Conservation (phyloP, 2,329 filamentous ascomycete species). For the Beauveria australis region DNA sequence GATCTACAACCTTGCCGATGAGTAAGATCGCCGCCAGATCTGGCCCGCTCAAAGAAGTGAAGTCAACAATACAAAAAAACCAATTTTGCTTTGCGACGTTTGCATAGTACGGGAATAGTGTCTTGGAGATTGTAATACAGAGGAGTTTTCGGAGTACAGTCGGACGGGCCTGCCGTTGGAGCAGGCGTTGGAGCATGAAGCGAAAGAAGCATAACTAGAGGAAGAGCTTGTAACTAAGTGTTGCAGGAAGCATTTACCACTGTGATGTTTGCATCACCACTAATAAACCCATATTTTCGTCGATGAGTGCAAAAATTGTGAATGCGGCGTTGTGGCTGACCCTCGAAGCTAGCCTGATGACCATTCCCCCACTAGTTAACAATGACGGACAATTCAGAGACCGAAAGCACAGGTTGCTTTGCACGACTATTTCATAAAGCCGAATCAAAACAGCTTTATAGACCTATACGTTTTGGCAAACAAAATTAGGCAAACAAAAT, state of each 20-base stretch:
- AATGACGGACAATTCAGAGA: neutral
- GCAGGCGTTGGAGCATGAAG: constrained; percentile 2
- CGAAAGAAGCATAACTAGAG: neutral
- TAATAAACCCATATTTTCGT: neutral
- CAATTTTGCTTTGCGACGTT: neutral
- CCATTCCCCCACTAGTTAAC: neutral
- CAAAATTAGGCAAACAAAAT: neutral
- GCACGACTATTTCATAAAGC: neutral
- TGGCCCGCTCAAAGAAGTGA: neutral
- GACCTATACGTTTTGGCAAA: neutral
- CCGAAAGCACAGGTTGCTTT: neutral
- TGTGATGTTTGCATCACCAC: neutral
- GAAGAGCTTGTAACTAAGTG: neutral
- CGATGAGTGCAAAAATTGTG: neutral
- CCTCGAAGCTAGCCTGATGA: neutral
- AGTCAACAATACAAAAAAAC: neutral
- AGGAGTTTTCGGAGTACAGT: neutral
- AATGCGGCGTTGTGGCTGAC: neutral
- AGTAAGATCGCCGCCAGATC: constrained; percentile 9
- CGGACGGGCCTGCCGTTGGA: neutral
- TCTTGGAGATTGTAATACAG: neutral
- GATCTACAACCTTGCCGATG: constrained; percentile 50
- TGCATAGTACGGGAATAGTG: neutral
- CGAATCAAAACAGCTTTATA: neutral
- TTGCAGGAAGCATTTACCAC: neutral